Conservation (phyloP, 2,329 filamentous ascomycete species). For the Diaporthe eres region DNA sequence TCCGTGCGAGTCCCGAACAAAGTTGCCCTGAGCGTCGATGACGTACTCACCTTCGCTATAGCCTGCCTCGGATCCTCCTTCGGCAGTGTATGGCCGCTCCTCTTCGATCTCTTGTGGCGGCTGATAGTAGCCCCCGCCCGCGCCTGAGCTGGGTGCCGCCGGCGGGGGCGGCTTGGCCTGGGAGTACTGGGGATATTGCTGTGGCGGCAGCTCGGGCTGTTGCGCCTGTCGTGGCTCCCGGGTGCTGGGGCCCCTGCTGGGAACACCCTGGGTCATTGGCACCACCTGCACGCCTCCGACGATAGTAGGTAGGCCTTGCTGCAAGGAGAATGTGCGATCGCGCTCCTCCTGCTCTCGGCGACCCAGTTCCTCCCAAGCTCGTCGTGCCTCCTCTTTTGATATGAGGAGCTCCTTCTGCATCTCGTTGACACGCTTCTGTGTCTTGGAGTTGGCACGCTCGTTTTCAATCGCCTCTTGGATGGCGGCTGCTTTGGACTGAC, state of each 20-base stretch:
- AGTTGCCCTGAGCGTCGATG: constrained; percentile 72
- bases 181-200: constrained; percentile 48
- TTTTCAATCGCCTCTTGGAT: constrained; percentile 76
- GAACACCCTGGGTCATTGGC: constrained; percentile 84
- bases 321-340: constrained; percentile 86
- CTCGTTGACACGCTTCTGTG: constrained; percentile 85
- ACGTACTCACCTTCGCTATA: constrained; percentile 82
- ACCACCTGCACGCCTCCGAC: constrained; percentile 96
- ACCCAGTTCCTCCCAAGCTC: constrained; percentile 97
- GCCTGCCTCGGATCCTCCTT: constrained; percentile 69
- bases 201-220: constrained; percentile 36
- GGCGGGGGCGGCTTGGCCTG: constrained; percentile 48
- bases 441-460: constrained; percentile 77
- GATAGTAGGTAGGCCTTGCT: constrained; percentile 88
- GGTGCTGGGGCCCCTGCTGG: constrained; percentile 66
- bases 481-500: constrained; percentile 77
- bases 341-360: constrained; percentile 93
- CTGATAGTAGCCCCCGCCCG: constrained; percentile 58
- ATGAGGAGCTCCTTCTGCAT: constrained; percentile 95
- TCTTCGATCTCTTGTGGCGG: constrained; percentile 61
- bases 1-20: constrained; percentile 73
- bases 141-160: constrained; percentile 54
- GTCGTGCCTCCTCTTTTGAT: constrained; percentile 93
- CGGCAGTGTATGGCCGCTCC: constrained; percentile 58
- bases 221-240: constrained; percentile 54